Evolutionary conservation across 2,329 filamentous ascomycete genomes (phyloP), one percentile per base, ranked within the genome.

Genomic region (Botrytis pseudocinerea): DNA sequence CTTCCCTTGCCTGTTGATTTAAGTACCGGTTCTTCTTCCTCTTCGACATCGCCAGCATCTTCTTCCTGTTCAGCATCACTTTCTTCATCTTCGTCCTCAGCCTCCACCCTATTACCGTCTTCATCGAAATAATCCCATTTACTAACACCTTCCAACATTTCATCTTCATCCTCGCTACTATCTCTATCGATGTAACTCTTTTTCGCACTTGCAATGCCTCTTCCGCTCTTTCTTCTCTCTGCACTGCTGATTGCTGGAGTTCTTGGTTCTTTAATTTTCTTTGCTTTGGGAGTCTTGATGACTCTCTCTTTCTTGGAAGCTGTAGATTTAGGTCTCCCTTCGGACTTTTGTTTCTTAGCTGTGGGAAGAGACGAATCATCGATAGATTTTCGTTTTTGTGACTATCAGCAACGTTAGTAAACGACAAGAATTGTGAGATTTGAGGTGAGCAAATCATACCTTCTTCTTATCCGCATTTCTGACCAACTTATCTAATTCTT

Each of bases 391-490:
- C 79, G 79, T 64, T 81, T 81, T 65, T 79, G 74, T 72, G 77
- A 74, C 70, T 75, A 73, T 54, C 42, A 69, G 70, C 70, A 72
- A 61, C 70, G n/a, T 70, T 61, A 72, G 70, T n/a, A 25, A 44
- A 54, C 16, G 32, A 32, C 6, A 2, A 25, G 1, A 40, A 9
- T n/a, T 32, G 10, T 10, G 10, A 35, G 20, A 59, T n/a, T 22
- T 35, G 64, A 51, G 68, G 54, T 71, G 73, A 42, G 75, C 51
- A 77, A 79, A 62, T 35, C 80, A 79, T 76, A 80, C 82, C 82
- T 85, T 89, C 44, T 84, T 85, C 85, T 91, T 94, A 81, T 97
- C 84, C 25, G 84, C 84, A 59, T 82, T 90, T 78, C 91, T 90
- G 74, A 98, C 93, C 63, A 94, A 79, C 0, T 84, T 84, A 79